Evolutionary conservation across 176 grass and related monocot species (phyloP), one percentile per base, ranked within the genome.

Genomic region (Olyra latifolia): DNA sequence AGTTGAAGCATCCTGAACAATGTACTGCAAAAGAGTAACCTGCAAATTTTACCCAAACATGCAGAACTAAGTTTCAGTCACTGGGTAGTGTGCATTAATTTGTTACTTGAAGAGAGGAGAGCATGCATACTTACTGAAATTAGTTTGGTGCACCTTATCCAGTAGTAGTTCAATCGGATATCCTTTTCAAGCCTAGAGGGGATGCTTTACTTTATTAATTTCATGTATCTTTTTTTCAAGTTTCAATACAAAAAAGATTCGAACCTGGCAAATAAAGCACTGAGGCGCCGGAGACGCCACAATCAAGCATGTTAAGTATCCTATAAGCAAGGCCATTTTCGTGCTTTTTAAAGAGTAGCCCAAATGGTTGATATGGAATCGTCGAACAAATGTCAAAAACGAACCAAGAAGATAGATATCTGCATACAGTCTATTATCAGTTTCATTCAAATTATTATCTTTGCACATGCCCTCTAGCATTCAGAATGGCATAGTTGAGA

Each of bases 1-100:
- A 97, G 69, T 88, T 91, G 83, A 97, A 88, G 76, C 94, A 97
- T 82, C 88, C 91, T 61, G 94, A 83, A 90, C 83, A 94, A 72
- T 97, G 94, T 70, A 91, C 61, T 57, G 84, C 86, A 78, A 97
- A 71, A 94, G 88, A 82, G 94, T 97, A 70, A 97, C 91, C 91
- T 97, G 84, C 83, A 77, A 19, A 71, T 47, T 71, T 76, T 56
- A 43, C 10, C 35, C 45, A 64, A 43, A 66, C 30, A 53, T 22
- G 16, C 55, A 48, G 2, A 65, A 40, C 24, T 66, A 66, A 74
- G 69, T 75, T 86, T 75, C 4, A n/a, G 30, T 64, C 64, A 87
- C 54, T 28, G 19, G 15, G 62, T 10, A 69, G 22, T 81, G 41
- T 39, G 66, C 8, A 35, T 46, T 3, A 22, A 22, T 47, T 80